These are phyloP conservation scores for Phlyctochytrium bullatum DNA, from an alignment of 192 early-diverging fungal species.

Conservation along the genomic window DNA sequence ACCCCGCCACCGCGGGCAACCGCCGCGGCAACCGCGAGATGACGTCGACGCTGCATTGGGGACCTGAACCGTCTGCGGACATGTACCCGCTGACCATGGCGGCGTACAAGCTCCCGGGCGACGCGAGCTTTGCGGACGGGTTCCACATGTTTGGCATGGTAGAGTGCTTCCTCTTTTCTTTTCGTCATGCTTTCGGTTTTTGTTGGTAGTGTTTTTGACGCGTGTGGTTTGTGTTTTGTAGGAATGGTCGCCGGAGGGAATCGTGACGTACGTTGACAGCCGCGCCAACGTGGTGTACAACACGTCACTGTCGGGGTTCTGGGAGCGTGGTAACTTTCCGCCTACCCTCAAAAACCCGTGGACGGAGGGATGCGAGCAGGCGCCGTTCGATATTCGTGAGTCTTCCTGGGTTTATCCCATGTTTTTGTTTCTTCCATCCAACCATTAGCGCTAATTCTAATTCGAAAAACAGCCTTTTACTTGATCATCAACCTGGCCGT, in stretches of 20 bases:
- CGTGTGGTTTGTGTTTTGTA: too few species aligned
- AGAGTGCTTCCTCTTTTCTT: too few species aligned
- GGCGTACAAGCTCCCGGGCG: constrained; percentile 31
- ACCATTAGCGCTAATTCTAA: neutral
- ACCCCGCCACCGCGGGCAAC: neutral
- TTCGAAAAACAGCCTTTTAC: constrained; percentile 29
- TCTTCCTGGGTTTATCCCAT: constrained; percentile 54
- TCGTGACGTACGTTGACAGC: constrained; percentile 59
- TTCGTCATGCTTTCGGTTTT: too few species aligned
- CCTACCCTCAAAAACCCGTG: constrained; percentile 32
- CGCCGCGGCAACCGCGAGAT: constrained; percentile 28
- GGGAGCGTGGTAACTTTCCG: constrained; percentile 51
- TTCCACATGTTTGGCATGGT: constrained; percentile 57
- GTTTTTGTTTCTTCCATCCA: neutral
- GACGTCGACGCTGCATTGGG: constrained; percentile 64
- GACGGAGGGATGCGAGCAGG: constrained; percentile 33
- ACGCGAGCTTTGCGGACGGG: constrained; percentile 49
- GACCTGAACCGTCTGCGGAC: constrained; percentile 47
- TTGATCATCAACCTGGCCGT: constrained; percentile 63
- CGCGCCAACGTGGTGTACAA: constrained; percentile 42
- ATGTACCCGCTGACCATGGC: constrained; percentile 41
- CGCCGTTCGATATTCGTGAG: constrained; percentile 59
- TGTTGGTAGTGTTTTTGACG: too few species aligned
- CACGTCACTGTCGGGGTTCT: constrained; percentile 53
- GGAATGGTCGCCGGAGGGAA: constrained; percentile 49